These are phyloP conservation scores for Erodium maritimum DNA, from an alignment of 345 rosid species.

Conservation along the genomic window DNA sequence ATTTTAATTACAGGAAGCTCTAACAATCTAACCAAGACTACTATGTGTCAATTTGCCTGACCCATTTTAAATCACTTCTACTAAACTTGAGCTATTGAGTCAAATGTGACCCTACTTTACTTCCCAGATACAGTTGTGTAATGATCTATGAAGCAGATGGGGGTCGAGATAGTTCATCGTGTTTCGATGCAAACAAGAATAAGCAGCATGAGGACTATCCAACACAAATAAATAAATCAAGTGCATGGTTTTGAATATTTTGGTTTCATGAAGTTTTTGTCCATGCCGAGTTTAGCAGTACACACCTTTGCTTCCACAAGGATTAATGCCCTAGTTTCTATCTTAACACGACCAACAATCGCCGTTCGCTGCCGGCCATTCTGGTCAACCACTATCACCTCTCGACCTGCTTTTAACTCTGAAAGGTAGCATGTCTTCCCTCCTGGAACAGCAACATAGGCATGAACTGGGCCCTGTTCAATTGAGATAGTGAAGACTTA, in stretches of 20 bases:
- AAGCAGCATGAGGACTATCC: too few species aligned
- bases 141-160: neutral
- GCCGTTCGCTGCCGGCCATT: slow-evolving; percentile 50
- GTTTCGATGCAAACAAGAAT: too few species aligned
- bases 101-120: neutral
- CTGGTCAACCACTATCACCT: slow-evolving; percentile 56
- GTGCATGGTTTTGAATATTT: too few species aligned
- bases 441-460: slow-evolving; percentile 68
- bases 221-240: too few species aligned
- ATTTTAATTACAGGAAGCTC: too few species aligned
- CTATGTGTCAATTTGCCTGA: too few species aligned
- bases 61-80: too few species aligned
- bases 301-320: slow-evolving; percentile 75
- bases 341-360: slow-evolving; percentile 73
- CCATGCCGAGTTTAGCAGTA: neutral
- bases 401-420: slow-evolving; percentile 65
- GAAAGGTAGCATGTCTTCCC: slow-evolving; percentile 84
- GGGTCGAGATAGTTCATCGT: neutral
- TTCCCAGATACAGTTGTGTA: neutral
- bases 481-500: too few species aligned
- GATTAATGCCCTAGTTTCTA: slow-evolving; percentile 63
- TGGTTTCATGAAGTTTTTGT: too few species aligned
- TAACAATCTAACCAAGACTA: too few species aligned
- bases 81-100: neutral
- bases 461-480: slow-evolving; percentile 76